Evolutionary conservation across 768 basidiomycete species (phyloP).

Genomic region (Mycena polygramma): DNA sequence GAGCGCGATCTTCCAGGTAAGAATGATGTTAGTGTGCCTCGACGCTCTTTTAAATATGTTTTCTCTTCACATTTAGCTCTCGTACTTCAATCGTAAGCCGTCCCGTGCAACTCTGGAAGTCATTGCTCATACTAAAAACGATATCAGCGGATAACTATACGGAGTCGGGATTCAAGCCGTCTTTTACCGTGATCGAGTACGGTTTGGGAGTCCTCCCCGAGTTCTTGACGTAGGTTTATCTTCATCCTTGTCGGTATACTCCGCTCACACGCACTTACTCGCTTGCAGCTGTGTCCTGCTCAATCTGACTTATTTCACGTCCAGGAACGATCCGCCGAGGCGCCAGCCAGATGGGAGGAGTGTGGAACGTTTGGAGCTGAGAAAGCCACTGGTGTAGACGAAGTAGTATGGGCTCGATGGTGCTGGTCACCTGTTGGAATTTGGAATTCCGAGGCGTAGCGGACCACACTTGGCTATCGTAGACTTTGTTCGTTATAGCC

Average conservation of each 20-base stretch:
- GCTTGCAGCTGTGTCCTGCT: constrained; percentile 6
- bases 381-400: not conserved
- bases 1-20: constrained; percentile 7
- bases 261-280: not conserved
- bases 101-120: no score
- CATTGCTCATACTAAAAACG: not conserved
- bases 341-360: not conserved
- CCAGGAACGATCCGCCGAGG: constrained; percentile 10
- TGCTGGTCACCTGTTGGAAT: not conserved
- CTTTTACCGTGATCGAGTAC: constrained; percentile 27
- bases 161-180: constrained; percentile 24
- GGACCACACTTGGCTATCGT: no score
- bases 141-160: constrained; percentile 25
- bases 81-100: constrained; percentile 34
- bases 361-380: not conserved
- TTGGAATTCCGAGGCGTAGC: no score
- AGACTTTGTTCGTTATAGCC: no score
- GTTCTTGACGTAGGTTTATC: constrained; percentile 18
- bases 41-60: not conserved
- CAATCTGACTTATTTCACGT: constrained; percentile 17
- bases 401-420: not conserved
- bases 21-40: not conserved
- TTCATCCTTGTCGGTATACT: not conserved
- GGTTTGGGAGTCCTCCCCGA: constrained; percentile 25
- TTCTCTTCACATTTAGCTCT: constrained; percentile 9